Conservation (phyloP, 768 basidiomycete species). For the Boletus rubropictus region DNA sequence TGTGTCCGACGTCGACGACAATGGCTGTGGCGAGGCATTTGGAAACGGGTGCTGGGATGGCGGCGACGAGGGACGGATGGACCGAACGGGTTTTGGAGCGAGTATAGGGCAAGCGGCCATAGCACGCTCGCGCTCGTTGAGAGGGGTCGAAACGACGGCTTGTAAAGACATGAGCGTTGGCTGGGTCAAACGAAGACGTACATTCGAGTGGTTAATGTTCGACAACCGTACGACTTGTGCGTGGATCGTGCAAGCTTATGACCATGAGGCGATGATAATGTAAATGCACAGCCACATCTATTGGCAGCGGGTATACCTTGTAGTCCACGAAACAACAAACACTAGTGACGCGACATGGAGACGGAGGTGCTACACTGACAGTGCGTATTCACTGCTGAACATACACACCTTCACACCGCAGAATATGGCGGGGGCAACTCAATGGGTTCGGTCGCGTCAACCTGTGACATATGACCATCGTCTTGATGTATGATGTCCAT, state of each 20-base stretch:
- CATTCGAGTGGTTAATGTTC: neutral
- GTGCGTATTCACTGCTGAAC: neutral
- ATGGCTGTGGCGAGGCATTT: neutral
- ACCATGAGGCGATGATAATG: neutral
- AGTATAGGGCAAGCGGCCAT: neutral
- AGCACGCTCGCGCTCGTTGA: neutral
- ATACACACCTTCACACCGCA: too few relatives aligned
- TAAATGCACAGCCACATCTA: neutral
- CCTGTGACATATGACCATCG: neutral
- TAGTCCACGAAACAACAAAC: too few relatives aligned
- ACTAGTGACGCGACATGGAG: too few relatives aligned
- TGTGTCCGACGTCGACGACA: conserved; percentile 16
- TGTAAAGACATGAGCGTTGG: conserved; percentile 6
- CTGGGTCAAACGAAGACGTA: neutral
- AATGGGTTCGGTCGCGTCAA: too few relatives aligned
- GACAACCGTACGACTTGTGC: neutral
- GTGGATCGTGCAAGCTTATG: neutral
- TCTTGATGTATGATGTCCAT: too few relatives aligned
- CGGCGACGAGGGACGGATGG: neutral
- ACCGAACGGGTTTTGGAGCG: neutral
- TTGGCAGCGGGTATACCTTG: too few relatives aligned
- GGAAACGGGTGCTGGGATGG: neutral
- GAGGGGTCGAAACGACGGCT: neutral
- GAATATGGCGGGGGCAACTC: neutral
- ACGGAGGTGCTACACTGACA: neutral